These are phyloP conservation scores for Bothriochloa decipiens DNA, from an alignment of 176 grass and related monocot species.

Conservation along the genomic window DNA sequence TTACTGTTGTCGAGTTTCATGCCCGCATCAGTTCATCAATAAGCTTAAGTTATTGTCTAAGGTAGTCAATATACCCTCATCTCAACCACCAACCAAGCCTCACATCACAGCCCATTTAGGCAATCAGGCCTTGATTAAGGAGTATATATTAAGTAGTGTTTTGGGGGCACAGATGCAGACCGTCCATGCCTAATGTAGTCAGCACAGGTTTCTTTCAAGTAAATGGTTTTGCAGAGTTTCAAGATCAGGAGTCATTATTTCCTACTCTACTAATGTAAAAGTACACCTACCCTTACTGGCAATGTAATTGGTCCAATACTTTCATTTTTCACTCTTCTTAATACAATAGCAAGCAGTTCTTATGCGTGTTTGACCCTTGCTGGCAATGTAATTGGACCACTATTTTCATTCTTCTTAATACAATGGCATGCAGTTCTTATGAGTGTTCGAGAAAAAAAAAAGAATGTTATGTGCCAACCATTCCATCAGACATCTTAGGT, in stretches of 20 bases:
- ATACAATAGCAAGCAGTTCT: not conserved
- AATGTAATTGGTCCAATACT: not conserved
- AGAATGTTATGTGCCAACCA: not conserved
- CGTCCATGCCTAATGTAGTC: not conserved
- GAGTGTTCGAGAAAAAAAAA: not conserved
- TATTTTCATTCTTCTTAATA: not conserved
- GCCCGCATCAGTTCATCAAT: not conserved
- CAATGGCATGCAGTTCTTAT: not conserved
- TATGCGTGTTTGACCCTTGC: not conserved
- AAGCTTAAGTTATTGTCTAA: not conserved
- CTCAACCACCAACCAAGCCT: not conserved
- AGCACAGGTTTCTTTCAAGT: not conserved
- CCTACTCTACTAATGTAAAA: not conserved
- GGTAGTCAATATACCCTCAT: not conserved
- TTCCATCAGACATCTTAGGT: not conserved
- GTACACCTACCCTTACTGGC: not conserved
- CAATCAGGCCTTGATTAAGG: not conserved
- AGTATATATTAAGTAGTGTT: not conserved
- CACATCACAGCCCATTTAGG: not conserved
- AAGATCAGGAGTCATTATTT: not conserved
- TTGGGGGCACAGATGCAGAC: not conserved
- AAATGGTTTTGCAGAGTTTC: not conserved
- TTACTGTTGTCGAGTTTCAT: not conserved
- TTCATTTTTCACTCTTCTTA: not conserved
- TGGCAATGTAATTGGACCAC: not conserved